Conservation (phyloP, 2,329 filamentous ascomycete species). For the Ophiosphaerella narmari region DNA sequence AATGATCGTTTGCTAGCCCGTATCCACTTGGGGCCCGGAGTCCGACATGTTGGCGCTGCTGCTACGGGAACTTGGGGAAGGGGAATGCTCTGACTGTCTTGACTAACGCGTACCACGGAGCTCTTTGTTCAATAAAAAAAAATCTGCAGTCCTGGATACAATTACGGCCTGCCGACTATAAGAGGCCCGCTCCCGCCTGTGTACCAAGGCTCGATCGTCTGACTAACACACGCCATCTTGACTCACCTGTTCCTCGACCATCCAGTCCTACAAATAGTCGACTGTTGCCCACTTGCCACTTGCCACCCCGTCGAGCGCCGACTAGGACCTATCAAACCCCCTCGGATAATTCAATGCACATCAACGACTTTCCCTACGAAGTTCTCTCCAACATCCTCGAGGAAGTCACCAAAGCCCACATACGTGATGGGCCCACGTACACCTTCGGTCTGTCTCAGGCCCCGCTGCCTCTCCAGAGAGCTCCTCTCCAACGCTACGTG, state of each 20-base stretch:
- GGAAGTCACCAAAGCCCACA: constrained; percentile 54
- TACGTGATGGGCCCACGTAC: constrained; percentile 53
- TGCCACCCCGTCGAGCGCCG: constrained; percentile 10
- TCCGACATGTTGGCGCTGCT: constrained; percentile 32
- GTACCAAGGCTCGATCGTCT: constrained; percentile 11
- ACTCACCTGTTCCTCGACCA: constrained; percentile 11
- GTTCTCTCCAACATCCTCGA: constrained; percentile 58
- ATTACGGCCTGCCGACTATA: constrained; percentile 28
- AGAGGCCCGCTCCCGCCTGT: constrained; percentile 20
- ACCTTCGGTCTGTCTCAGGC: constrained; percentile 59
- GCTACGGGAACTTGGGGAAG: constrained; percentile 30
- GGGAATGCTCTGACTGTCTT: constrained; percentile 20
- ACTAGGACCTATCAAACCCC: constrained; percentile 16
- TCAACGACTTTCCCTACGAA: constrained; percentile 59
- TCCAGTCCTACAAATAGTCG: constrained; percentile 11
- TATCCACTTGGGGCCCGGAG: constrained; percentile 28
- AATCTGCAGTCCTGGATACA: constrained; percentile 22
- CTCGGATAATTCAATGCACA: constrained; percentile 45
- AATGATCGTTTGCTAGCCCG: constrained; percentile 24
- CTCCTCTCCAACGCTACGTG: constrained; percentile 55
- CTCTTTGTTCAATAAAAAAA: constrained; percentile 38
- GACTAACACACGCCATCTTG: constrained; percentile 16
- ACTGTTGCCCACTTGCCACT: constrained; percentile 12
- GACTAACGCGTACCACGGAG: constrained; percentile 40
- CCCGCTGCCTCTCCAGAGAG: constrained; percentile 51